phyloP scores from a whole-genome alignment of 257 asterid species.

The Anisodus acutangulus region DNA sequence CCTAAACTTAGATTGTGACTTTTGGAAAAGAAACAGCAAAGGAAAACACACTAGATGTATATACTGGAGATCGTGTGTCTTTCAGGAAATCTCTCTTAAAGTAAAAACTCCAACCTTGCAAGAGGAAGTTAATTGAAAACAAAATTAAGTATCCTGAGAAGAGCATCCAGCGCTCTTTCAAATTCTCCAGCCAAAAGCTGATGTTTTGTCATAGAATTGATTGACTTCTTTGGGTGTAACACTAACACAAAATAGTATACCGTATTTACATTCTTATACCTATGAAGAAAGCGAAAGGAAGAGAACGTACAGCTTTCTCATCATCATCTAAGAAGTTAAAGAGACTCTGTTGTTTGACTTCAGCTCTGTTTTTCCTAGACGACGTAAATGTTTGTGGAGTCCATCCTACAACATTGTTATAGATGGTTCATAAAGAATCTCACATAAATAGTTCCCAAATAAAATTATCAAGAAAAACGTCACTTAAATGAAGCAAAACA shows the following conservation, averaged over 20 bases:
- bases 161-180: background rate
- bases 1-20: background rate
- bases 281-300: constrained; percentile 20
- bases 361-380: constrained; percentile 86
- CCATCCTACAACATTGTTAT: constrained; percentile 70
- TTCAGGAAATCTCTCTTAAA: background rate
- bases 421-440: constrained; percentile 3
- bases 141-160: constrained; percentile 18
- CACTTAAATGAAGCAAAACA: constrained; percentile 25
- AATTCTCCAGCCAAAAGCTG: constrained; percentile 16
- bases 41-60: too few species aligned
- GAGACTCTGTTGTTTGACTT: constrained; percentile 67
- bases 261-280: background rate
- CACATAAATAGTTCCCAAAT: background rate
- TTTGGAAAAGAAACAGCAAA: background rate
- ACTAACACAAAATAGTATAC: background rate
- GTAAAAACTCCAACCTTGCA: background rate
- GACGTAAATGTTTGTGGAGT: constrained; percentile 85
- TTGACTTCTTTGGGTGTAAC: background rate
- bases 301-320: constrained; percentile 76
- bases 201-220: background rate
- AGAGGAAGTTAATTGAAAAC: background rate
- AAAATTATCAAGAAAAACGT: constrained; percentile 14
- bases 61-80: background rate
- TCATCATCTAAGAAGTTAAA: constrained; percentile 83